Base-by-base conservation (phyloP, 306 rosid genomes). In the Delonix regia region DNA sequence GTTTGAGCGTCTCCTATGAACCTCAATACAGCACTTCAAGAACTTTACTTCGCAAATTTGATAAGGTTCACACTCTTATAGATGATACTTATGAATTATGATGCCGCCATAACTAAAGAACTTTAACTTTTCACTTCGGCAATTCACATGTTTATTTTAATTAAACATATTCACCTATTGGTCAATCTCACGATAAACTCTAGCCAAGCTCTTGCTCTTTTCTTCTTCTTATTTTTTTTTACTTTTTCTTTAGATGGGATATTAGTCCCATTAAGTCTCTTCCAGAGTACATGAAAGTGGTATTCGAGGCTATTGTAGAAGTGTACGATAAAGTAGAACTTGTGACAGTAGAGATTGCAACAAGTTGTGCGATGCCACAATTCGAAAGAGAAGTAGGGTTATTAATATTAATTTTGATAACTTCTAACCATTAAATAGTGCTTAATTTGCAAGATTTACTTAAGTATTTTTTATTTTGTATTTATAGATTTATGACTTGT, bases 241-340 rank as follows among this genome's bases (percentile, higher is more conserved):
- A n/a, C n/a, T n/a, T n/a, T n/a, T n/a, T n/a, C n/a, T n/a, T n/a
- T n/a, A 60, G 75, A 53, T 83, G 86, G 82, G 73, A 78, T 15
- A 56, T 47, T 21, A 47, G 68, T 34, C 21, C 7, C 36, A 56
- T 73, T 33, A 38, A 71, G 24, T 55, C 78, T 8, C 82, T 82
- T 36, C 79, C 85, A 25, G 71, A 77, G n/a, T 53, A 74, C 76
- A 82, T 77, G 82, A 82, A 82, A 77, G 73, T 27, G 48, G 53
- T 73, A 41, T 81, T 57, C 69, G 38, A 59, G 13, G 19, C 57
- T 18, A 0, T 70, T 3, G 0, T 47, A 12, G 30, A 48, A 59
- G 0, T 69, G 6, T 45, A 19, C 27, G 34, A 5, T 0, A 77
- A 73, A 63, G 73, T 78, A 11, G 80, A 78, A 15, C 12, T 1